Evolutionary conservation across 192 early-diverging fungal species (phyloP).

Genomic region (Linnemannia elongata): DNA sequence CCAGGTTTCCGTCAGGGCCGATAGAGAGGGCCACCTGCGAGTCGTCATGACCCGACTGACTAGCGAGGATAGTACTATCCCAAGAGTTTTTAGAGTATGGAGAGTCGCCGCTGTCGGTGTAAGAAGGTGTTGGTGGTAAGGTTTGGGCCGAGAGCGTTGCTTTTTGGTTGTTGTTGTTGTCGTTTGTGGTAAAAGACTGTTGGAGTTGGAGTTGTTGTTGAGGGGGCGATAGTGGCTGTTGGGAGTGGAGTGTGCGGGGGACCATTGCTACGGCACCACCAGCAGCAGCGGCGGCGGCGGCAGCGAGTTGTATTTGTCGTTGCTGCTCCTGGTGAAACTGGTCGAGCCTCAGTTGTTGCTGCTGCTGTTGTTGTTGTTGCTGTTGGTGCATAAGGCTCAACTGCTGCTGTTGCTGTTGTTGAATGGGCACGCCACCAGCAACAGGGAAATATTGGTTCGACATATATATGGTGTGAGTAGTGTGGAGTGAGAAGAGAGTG

Average conservation of each 20-base stretch:
- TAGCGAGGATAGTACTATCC: constrained; percentile 27
- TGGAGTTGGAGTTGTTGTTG: constrained; percentile 11
- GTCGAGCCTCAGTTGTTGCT: constrained; percentile 35
- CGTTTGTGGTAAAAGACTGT: constrained; percentile 14
- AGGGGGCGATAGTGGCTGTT: constrained; percentile 6
- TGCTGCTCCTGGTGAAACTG: constrained; percentile 39
- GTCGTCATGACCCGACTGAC: constrained; percentile 11
- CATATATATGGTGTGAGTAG: constrained; percentile 24
- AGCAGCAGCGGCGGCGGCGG: neutral
- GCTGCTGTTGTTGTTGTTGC: constrained; percentile 35
- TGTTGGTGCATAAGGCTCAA: constrained; percentile 26
- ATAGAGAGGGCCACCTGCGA: constrained; percentile 29
- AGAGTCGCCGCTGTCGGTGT: constrained; percentile 3
- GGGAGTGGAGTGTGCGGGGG: constrained; percentile 20
- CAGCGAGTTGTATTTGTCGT: constrained; percentile 4
- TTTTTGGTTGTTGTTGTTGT: constrained; percentile 13
- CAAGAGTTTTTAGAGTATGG: constrained; percentile 19
- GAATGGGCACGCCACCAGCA: constrained; percentile 18
- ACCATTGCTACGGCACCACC: neutral
- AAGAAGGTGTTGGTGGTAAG: constrained; percentile 2
- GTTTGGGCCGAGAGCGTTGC: neutral
- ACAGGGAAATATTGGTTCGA: constrained; percentile 32
- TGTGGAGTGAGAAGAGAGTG: neutral
- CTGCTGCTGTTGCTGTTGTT: constrained; percentile 42
- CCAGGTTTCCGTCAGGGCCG: constrained; percentile 36